Base-by-base conservation (phyloP, 176 grass and related monocot species). In the Ampelocalamus luodianensis region DNA sequence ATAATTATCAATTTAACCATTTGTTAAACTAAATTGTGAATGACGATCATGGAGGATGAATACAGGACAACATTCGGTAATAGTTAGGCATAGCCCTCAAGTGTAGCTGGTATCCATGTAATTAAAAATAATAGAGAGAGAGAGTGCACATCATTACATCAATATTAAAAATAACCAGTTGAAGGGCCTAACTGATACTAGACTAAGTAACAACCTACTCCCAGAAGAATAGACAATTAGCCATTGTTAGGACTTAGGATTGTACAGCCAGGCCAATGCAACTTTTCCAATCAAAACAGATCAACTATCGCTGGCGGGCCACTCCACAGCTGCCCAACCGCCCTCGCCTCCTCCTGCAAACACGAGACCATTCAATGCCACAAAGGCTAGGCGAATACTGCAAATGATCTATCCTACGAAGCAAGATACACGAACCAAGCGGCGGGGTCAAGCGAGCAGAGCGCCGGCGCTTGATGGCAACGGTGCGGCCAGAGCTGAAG, bases 261-360 rank as follows among this genome's bases (percentile, higher is more conserved):
- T 80, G 42, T 16, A 68, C 13, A 23, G 17, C 27, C 53, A 59
- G 34, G 37, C 4, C 9, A n/a, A 38, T 48, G n/a, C n/a, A n/a
- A 58, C 15, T 82, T 27, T 42, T 18, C 37, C 51, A 66, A 26
- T 38, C 34, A 27, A 26, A 71, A 20, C n/a, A 45, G 24, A 49
- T 55, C 12, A 42, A 42, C 27, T 23, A 74, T 51, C 7, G 3
- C 27, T 6, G n/a, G n/a, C n/a, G n/a, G 90, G 3, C 81, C 72
- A 82, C 92, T 95, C 78, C 91, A 83, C 75, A 97, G 87, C 85
- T 91, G 89, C 32, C 91, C 92, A 13, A 95, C 95, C 11, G 89
- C 89, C 79, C 79, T 90, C 16, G 92, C 92, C 80, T 97, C 92
- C 82, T 95, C 95, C 90, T 93, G 87, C 76, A 72, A 32, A 67